A percentile compares a stretch with the other conserved stretches of the same genome.
Conservation (phyloP, 169 alveolate genomes). For the Plasmodium ovale region DNA sequence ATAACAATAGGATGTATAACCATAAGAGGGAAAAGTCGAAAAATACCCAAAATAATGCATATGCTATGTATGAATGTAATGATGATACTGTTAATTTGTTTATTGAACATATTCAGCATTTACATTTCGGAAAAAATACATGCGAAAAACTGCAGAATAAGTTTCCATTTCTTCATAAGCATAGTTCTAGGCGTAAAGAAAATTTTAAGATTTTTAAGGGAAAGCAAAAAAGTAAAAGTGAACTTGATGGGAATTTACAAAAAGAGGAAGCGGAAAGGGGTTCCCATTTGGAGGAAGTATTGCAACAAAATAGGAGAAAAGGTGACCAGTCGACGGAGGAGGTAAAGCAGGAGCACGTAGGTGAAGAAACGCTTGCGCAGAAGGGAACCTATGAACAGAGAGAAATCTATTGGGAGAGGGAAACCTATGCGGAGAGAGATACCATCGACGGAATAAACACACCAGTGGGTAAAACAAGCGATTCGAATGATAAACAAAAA, state of each 20-base stretch:
- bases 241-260: background rate
- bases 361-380: background rate
- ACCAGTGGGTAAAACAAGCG: background rate
- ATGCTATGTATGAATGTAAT: constrained; percentile 23
- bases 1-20: background rate
- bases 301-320: background rate
- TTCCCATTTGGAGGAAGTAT: background rate
- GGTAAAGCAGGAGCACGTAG: background rate
- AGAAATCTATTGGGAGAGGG: background rate
- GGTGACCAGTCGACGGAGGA: background rate
- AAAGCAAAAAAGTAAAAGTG: background rate
- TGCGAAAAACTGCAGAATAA: constrained; percentile 12
- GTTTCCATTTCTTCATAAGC: background rate
- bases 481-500: too few species aligned
- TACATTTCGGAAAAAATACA: constrained; percentile 31
- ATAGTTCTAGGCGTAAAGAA: background rate
- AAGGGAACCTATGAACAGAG: background rate
- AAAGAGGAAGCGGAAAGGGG: background rate
- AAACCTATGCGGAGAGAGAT: background rate
- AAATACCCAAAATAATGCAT: constrained; percentile 13
- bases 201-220: background rate
- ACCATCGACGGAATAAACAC: background rate
- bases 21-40: background rate
- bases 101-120: constrained; percentile 69
- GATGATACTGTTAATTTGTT: constrained; percentile 29